Conservation (phyloP, 208 protist genomes). For the Naegleria lovaniensis region DNA sequence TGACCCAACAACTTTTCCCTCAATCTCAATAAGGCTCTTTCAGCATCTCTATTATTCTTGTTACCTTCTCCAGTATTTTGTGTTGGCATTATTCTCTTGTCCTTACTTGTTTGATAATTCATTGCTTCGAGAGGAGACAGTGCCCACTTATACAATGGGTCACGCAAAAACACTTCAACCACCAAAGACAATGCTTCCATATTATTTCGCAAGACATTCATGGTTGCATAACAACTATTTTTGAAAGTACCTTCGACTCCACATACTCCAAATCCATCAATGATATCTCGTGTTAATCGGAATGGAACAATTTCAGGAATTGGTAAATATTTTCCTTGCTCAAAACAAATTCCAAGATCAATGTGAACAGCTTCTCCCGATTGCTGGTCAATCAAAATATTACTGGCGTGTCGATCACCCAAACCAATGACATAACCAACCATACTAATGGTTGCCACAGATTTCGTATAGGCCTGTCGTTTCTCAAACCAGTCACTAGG, state of each 20-base stretch:
- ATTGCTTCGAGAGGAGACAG: conserved; percentile 29
- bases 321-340: conserved; percentile 70
- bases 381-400: conserved; percentile 82
- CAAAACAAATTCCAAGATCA: conserved; percentile 87
- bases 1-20: conserved; percentile 69
- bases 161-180: conserved; percentile 83
- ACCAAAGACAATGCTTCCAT: conserved; percentile 71
- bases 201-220: conserved; percentile 68
- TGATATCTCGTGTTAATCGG: conserved; percentile 87
- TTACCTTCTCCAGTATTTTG: neutral
- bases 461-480: conserved; percentile 74
- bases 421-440: conserved; percentile 90
- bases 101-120: conserved; percentile 25
- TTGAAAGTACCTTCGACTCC: conserved; percentile 82
- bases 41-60: conserved; percentile 49
- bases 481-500: conserved; percentile 65
- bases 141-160: conserved; percentile 87
- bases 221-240: conserved; percentile 63
- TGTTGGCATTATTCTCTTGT: neutral
- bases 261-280: conserved; percentile 85
- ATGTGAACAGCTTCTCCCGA: conserved; percentile 88
- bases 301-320: conserved; percentile 92
- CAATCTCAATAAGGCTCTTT: conserved; percentile 63
- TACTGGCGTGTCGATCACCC: conserved; percentile 89
- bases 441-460: conserved; percentile 75